Evolutionary conservation across 1,284 basidiomycete genomes (phyloP).

Genomic region (Ganoderma lucidum): DNA sequence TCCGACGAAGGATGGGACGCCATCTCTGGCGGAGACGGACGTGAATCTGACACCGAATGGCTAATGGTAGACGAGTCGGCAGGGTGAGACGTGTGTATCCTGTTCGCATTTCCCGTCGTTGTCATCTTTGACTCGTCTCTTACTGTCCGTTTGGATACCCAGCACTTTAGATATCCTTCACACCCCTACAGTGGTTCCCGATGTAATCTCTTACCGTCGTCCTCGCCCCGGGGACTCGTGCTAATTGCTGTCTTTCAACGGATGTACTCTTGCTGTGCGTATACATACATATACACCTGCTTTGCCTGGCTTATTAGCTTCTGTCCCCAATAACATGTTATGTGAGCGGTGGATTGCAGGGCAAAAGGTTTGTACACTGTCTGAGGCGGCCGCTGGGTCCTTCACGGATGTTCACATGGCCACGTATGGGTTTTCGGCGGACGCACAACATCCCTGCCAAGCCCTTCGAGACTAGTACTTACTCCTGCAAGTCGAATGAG

Average conservation of each 20-base stretch:
- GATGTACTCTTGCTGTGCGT: slow-evolving; percentile 31
- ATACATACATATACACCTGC: slow-evolving; percentile 28
- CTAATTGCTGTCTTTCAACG: slow-evolving; percentile 24
- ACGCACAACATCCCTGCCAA: neutral
- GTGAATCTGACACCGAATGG: slow-evolving; percentile 90
- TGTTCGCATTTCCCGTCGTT: slow-evolving; percentile 25
- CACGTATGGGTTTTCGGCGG: slow-evolving; percentile 20
- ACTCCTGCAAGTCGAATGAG: slow-evolving; percentile 19
- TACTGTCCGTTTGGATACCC: slow-evolving; percentile 40
- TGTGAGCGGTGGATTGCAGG: neutral
- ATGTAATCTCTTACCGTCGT: slow-evolving; percentile 31
- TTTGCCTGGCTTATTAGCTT: slow-evolving; percentile 8
- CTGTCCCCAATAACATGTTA: neutral
- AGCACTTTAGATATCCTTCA: slow-evolving; percentile 38
- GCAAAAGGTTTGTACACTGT: neutral
- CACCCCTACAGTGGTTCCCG: slow-evolving; percentile 19
- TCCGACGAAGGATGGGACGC: slow-evolving; percentile 76
- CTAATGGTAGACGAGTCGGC: slow-evolving; percentile 64
- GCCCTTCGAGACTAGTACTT: slow-evolving; percentile 10
- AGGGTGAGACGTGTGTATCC: slow-evolving; percentile 43
- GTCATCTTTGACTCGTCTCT: slow-evolving; percentile 19
- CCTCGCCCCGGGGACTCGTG: slow-evolving; percentile 24
- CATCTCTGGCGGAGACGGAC: slow-evolving; percentile 69
- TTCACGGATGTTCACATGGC: neutral
- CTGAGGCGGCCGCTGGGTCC: neutral